Percentiles rank a stretch among this genome's conserved stretches.
Conservation (phyloP, 2,329 filamentous ascomycete genomes). For the Alternaria infectoria region DNA sequence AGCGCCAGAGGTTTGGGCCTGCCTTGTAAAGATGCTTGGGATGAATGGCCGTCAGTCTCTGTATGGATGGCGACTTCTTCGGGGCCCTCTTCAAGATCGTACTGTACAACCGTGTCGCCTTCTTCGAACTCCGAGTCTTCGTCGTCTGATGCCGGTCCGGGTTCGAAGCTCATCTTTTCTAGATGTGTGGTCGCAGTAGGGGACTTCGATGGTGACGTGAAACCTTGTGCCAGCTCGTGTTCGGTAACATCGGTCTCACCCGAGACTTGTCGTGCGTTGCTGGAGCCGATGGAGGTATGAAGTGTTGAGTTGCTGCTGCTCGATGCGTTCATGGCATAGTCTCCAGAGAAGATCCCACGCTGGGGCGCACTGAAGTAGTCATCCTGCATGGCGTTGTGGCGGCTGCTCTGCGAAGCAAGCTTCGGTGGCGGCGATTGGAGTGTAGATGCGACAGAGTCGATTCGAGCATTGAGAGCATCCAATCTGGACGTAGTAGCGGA, state of each 20-base stretch:
- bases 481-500: not conserved
- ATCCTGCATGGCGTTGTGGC: not conserved
- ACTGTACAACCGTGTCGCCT: constrained; percentile 44
- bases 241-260: not conserved
- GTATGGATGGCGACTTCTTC: constrained; percentile 4
- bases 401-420: not conserved
- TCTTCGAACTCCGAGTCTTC: constrained; percentile 44
- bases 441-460: constrained; percentile 1
- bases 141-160: constrained; percentile 13
- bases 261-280: not conserved
- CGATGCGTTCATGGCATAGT: not conserved
- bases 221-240: not conserved
- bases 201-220: not conserved
- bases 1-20: constrained; percentile 10
- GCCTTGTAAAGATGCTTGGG: constrained; percentile 2
- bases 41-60: not conserved
- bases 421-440: not conserved
- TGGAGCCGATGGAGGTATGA: not conserved
- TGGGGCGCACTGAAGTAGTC: not conserved
- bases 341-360: not conserved
- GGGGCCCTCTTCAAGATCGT: constrained; percentile 25
- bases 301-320: not conserved
- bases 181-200: not conserved
- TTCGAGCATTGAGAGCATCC: not conserved
- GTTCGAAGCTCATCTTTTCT: not conserved